Evolutionary conservation across 1,139 yeast genomes (phyloP).

Genomic region (Taphrina communis): DNA sequence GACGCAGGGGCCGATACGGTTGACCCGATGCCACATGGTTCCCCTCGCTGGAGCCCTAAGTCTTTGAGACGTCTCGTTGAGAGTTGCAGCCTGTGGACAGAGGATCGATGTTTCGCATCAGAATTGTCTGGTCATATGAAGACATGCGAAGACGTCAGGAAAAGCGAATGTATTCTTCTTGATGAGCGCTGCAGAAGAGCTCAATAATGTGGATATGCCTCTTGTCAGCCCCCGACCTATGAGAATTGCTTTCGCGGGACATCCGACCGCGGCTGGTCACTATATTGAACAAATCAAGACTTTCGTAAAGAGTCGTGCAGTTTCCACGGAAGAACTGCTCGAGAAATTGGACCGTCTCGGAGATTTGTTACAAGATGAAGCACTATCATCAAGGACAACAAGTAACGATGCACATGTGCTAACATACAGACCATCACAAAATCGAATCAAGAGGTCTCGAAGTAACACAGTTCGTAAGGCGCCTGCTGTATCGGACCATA

Average conservation of each 20-base stretch:
- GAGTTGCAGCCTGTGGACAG: no score
- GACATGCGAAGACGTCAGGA: neutral
- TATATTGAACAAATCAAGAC: constrained; percentile 1
- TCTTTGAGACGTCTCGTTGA: no score
- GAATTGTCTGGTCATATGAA: no score
- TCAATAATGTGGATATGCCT: neutral
- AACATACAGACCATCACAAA: neutral
- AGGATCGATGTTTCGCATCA: no score
- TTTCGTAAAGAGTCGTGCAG: neutral
- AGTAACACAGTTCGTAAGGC: neutral
- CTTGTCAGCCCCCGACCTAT: neutral
- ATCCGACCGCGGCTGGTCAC: neutral
- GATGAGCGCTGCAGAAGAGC: neutral
- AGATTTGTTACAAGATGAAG: neutral
- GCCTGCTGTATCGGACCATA: no score
- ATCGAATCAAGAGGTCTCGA: neutral
- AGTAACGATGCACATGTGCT: neutral
- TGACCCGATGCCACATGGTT: neutral
- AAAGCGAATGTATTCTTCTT: neutral
- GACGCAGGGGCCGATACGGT: neutral
- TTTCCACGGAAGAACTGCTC: constrained; percentile 1
- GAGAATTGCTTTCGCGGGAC: neutral
- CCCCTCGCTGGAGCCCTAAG: neutral
- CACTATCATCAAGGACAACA: neutral
- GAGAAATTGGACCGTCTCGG: neutral